Evolutionary conservation across 192 early-diverging fungal species (phyloP).

Genomic region (Backusella mclennaniae): DNA sequence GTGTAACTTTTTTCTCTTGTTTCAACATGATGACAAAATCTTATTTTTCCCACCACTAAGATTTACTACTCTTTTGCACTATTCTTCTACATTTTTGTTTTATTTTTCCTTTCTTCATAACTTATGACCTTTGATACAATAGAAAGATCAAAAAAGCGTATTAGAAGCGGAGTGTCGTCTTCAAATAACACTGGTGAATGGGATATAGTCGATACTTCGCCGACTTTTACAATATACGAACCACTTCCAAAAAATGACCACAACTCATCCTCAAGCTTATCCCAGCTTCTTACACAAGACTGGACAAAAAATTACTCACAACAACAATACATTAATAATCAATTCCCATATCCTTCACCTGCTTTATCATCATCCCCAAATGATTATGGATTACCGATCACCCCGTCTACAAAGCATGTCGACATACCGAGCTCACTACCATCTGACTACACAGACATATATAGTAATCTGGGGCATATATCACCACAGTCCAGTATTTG

Average conservation of each 20-base stretch:
- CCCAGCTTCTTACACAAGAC: background rate
- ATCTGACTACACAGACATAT: conserved; percentile 1
- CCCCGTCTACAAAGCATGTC: background rate
- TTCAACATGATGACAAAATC: conserved; percentile 6
- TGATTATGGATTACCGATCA: conserved; percentile 3
- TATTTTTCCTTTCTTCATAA: background rate
- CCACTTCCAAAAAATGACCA: background rate
- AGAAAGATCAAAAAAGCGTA: conserved; percentile 25
- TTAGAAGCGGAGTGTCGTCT: background rate
- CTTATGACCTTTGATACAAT: conserved; percentile 34
- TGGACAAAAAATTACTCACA: background rate
- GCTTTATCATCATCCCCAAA: background rate
- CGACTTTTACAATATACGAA: conserved; percentile 12
- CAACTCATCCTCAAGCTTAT: background rate
- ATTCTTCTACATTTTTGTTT: background rate
- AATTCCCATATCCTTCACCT: background rate
- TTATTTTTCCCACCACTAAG: conserved; percentile 2
- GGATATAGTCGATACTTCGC: conserved; percentile 5
- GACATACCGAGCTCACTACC: background rate
- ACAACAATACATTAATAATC: background rate
- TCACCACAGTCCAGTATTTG: conserved; percentile 4
- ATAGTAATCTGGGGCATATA: conserved; percentile 9
- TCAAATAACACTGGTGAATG: background rate
- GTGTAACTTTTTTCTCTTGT: conserved; percentile 6
- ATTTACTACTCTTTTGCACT: background rate